Percentiles rank a stretch among this genome's conserved stretches.
These are phyloP conservation scores for Epichloe glyceriae DNA, from an alignment of 2,329 filamentous ascomycete species.

Conservation along the genomic window DNA sequence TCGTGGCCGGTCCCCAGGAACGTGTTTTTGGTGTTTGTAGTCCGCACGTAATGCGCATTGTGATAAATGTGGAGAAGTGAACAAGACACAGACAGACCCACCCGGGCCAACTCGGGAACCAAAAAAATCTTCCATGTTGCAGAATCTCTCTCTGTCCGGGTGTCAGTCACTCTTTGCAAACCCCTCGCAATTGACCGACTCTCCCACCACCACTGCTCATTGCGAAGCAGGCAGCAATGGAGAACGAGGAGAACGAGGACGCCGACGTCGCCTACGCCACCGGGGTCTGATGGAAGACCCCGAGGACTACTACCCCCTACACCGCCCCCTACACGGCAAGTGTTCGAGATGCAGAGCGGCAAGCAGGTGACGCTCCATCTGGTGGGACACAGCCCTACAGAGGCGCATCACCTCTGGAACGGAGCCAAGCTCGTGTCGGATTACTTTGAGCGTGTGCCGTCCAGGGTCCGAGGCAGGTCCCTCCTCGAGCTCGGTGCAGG, in stretches of 20 bases:
- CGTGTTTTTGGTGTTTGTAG: no score
- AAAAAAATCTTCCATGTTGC: no score
- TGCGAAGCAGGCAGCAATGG: constrained; percentile 6
- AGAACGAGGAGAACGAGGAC: no score
- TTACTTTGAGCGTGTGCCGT: constrained; percentile 61
- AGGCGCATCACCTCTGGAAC: constrained; percentile 89
- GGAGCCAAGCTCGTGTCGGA: constrained; percentile 65
- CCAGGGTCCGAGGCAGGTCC: constrained; percentile 50
- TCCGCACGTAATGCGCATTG: no score
- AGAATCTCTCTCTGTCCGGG: no score
- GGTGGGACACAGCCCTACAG: constrained; percentile 77
- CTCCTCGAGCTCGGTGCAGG: constrained; percentile 84
- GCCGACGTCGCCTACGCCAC: constrained; percentile 23
- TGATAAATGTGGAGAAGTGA: no score
- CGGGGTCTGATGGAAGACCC: constrained; percentile 66
- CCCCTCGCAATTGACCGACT: no score
- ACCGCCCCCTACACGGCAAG: constrained; percentile 59
- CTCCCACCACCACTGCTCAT: background rate
- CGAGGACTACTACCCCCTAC: constrained; percentile 68
- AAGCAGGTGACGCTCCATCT: constrained; percentile 57
- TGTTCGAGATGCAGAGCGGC: constrained; percentile 57
- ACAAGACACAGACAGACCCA: no score
- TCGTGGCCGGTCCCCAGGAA: no score
- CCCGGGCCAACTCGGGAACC: no score
- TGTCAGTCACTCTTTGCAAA: no score